phyloP scores from a whole-genome alignment of 768 basidiomycete species.

The Boletus huronensis region DNA sequence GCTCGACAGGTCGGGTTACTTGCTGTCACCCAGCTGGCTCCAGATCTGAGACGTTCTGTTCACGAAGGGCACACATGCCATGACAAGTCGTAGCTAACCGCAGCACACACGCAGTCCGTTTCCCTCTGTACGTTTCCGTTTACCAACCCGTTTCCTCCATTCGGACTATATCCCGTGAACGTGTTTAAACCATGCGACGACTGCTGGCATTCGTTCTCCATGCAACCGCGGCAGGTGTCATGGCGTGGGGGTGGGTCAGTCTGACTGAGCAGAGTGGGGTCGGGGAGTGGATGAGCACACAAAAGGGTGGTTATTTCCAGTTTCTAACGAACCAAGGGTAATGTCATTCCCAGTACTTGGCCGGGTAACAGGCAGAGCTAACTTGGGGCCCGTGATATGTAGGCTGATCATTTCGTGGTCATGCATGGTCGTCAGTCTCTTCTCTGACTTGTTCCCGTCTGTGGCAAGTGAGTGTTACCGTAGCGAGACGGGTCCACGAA shows the following conservation, averaged over 20 bases:
- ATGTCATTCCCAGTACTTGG: not conserved
- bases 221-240: conserved; percentile 27
- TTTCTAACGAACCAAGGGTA: conserved; percentile 78
- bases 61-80: too few species aligned
- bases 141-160: not conserved
- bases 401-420: conserved; percentile 36
- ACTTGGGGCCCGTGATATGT: not conserved
- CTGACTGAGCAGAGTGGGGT: conserved; percentile 10
- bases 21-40: too few species aligned
- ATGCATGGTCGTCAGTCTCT: conserved; percentile 39
- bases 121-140: not conserved
- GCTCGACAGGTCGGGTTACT: not conserved
- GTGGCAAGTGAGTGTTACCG: conserved; percentile 29
- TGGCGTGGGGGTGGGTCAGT: conserved; percentile 36
- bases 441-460: conserved; percentile 40
- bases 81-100: too few species aligned
- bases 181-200: conserved; percentile 8
- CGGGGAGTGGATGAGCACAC: conserved; percentile 35
- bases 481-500: not conserved
- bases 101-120: not conserved
- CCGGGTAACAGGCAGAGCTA: not conserved
- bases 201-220: conserved; percentile 29
- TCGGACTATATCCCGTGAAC: not conserved
- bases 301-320: conserved; percentile 64
- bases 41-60: too few species aligned